Evolutionary conservation across 1,139 yeast species (phyloP), one percentile per base, ranked within the genome.

Genomic region (Tardiomyces depauwii): DNA sequence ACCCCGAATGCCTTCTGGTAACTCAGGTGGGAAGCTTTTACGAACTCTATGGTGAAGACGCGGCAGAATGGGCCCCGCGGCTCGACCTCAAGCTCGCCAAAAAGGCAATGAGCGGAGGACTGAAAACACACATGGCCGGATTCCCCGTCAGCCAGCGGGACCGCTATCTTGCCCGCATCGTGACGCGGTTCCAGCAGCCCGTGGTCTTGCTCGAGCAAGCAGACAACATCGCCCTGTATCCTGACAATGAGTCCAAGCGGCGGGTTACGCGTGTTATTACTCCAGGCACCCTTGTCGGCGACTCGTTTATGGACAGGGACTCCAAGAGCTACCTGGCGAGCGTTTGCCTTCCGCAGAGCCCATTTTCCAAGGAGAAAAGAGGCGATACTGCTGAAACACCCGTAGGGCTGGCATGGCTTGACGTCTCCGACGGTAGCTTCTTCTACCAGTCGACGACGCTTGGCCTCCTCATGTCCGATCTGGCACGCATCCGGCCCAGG

Each of bases 251-350:
- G 28, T 74, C 80, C 39, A 78, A 75, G 46, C 68, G 99, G 40
- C 79, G 83, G 39, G 77, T 93, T 0, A 75, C 88, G 4, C 70
- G 97, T 42, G 78, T 89, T 7, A 77, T 91, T 1, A 82, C 96
- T 0, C 96, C 97, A 0, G 98, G 99, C 1, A 91, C 97, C 0
- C 73, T 91, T 44, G 76, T 89, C 12, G 96, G 87, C 56, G 97
- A 91, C 55, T 78, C 85, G 1, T 82, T 89, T 52, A 68, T 91
- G 55, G 83, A 88, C 40, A 49, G 7, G 55, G 53, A 33, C 14
- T 52, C 10, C 51, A 49, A 11, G 40, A 33, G 3, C 44, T 42
- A 7, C 33, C 45, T 21, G 33, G 40, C 45, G 43, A 10, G 44
- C 21, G n/a, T 42, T 44, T 6, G 46, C 25, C 14, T 10, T 6